Evolutionary conservation across 345 rosid genomes (phyloP).

Genomic region (sweet orange (Citrus sinensis)): DVS_A1.0 CM039164.1:19246001-19246500

Average conservation of each 20-base stretch:
- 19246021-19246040: background rate
- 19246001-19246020: background rate
- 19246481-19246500: background rate
- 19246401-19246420: background rate
- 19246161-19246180: conserved; percentile 29
- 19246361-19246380: conserved; percentile 65
- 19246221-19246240: conserved; percentile 38
- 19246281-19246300: background rate
- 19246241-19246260: background rate
- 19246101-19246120: background rate
- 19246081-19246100: background rate
- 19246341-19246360: conserved; percentile 59
- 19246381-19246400: conserved; percentile 7
- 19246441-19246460: background rate
- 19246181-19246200: conserved; percentile 36
- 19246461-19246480: background rate
- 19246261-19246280: background rate
- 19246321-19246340: conserved; percentile 57
- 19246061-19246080: background rate
- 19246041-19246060: background rate
- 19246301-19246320: conserved; percentile 8
- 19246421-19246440: background rate
- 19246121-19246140: conserved; percentile 31
- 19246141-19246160: conserved; percentile 28
- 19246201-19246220: conserved; percentile 38